phyloP scores from a whole-genome alignment of 2,329 filamentous ascomycete genomes.

The Diaporthe sp. region DNA sequence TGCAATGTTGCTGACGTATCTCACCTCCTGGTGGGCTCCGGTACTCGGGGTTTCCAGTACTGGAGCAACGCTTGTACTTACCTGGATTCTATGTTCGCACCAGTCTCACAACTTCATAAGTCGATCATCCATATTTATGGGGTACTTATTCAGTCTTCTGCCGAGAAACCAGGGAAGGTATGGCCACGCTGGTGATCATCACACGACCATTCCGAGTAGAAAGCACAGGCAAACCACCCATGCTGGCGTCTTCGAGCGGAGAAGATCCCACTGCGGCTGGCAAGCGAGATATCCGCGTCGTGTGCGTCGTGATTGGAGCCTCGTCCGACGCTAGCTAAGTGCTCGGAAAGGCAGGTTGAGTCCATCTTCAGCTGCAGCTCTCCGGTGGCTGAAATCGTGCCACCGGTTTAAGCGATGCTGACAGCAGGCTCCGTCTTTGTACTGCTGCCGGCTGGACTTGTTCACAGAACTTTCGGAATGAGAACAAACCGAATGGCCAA shows the following conservation, averaged over 20 bases:
- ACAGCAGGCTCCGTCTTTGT: background rate
- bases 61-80: background rate
- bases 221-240: background rate
- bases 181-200: background rate
- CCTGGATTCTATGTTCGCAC: background rate
- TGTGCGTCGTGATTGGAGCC: slow-evolving; percentile 9
- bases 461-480: background rate
- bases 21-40: background rate
- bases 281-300: slow-evolving; percentile 32
- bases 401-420: slow-evolving; percentile 37
- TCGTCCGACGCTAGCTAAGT: slow-evolving; percentile 32
- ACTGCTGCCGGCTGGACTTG: background rate
- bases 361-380: slow-evolving; percentile 35
- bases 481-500: background rate
- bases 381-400: slow-evolving; percentile 40
- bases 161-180: background rate
- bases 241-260: background rate
- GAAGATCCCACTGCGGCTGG: background rate
- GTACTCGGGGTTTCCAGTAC: background rate
- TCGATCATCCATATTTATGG: background rate
- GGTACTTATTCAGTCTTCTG: background rate
- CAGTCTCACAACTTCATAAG: background rate
- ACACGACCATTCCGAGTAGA: background rate
- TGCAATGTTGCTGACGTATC: background rate
- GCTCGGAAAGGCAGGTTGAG: background rate